These are phyloP conservation scores for Gorgonomyces haynaldii DNA, from an alignment of 192 early-diverging fungal genomes.

Conservation along the genomic window DNA sequence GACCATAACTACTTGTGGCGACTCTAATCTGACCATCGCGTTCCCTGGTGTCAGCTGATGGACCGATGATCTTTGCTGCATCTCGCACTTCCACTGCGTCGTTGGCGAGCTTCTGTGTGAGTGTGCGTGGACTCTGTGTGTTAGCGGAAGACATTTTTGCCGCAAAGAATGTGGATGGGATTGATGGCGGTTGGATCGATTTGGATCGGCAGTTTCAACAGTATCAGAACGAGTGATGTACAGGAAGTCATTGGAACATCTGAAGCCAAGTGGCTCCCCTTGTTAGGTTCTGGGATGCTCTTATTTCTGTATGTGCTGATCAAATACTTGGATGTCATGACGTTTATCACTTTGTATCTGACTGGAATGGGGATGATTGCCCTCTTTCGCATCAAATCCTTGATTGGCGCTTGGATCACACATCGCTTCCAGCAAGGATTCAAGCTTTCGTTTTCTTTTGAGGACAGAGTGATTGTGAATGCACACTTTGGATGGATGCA, in stretches of 20 bases:
- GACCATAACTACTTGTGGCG: conserved; percentile 15
- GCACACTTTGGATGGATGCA: conserved; percentile 45
- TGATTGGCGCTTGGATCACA: conserved; percentile 2
- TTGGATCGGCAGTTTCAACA: no score
- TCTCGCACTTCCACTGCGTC: conserved; percentile 20
- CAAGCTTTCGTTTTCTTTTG: conserved; percentile 14
- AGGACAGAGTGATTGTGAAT: neutral
- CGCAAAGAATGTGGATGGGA: no score
- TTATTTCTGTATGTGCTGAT: conserved; percentile 79
- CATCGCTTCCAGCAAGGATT: conserved; percentile 11
- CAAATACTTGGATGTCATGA: conserved; percentile 72
- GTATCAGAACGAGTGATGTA: no score
- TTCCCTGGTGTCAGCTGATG: conserved; percentile 8
- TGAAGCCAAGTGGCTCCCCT: conserved; percentile 88
- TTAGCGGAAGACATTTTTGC: no score
- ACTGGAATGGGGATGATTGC: conserved; percentile 62
- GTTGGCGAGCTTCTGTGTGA: no score
- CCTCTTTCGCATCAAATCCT: conserved; percentile 19
- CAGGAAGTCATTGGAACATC: neutral
- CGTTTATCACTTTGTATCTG: conserved; percentile 70
- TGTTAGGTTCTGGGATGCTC: conserved; percentile 74
- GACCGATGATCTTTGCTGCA: conserved; percentile 24
- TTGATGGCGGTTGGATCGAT: no score
- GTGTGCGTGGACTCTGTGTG: no score
- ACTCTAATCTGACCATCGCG: conserved; percentile 13